Conservation (phyloP, 768 basidiomycete species). For the Amanita inopinata region DNA sequence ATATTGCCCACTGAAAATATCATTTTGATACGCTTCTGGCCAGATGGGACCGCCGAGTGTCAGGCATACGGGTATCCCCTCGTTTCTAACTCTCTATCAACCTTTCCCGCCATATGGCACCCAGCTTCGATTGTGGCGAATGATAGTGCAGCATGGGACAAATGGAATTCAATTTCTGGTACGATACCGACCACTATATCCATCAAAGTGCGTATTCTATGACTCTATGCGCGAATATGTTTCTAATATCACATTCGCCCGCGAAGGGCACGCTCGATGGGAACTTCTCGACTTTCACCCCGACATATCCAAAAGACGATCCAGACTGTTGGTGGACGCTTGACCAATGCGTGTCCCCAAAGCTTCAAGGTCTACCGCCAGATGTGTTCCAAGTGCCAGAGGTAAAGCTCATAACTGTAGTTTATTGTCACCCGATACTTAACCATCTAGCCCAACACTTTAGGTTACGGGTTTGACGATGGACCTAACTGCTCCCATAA, state of each 20-base stretch:
- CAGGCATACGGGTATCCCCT: constrained; percentile 31
- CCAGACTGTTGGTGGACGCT: constrained; percentile 47
- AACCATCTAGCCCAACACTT: constrained; percentile 33
- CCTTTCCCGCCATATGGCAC: constrained; percentile 39
- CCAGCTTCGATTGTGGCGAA: constrained; percentile 30
- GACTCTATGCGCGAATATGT: not conserved
- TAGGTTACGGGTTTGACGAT: constrained; percentile 57
- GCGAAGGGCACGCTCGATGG: constrained; percentile 19
- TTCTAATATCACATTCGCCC: too few relatives aligned
- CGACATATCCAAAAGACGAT: constrained; percentile 29
- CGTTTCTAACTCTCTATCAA: constrained; percentile 18
- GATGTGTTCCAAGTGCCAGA: constrained; percentile 43
- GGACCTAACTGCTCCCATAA: constrained; percentile 61
- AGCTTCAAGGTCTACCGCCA: constrained; percentile 28
- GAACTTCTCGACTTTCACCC: constrained; percentile 18
- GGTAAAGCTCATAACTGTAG: constrained; percentile 17
- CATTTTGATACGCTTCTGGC: not conserved
- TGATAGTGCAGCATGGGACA: constrained; percentile 32
- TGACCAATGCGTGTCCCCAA: constrained; percentile 36
- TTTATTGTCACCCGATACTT: not conserved
- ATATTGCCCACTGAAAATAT: not conserved
- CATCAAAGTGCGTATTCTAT: constrained; percentile 24
- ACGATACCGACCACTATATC: constrained; percentile 32
- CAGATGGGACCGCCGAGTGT: constrained; percentile 31
- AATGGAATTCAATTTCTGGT: constrained; percentile 32